These are phyloP conservation scores for Houttuynia cordata DNA, from an alignment of 164 flowering plant genomes.

Conservation along the genomic window DNA sequence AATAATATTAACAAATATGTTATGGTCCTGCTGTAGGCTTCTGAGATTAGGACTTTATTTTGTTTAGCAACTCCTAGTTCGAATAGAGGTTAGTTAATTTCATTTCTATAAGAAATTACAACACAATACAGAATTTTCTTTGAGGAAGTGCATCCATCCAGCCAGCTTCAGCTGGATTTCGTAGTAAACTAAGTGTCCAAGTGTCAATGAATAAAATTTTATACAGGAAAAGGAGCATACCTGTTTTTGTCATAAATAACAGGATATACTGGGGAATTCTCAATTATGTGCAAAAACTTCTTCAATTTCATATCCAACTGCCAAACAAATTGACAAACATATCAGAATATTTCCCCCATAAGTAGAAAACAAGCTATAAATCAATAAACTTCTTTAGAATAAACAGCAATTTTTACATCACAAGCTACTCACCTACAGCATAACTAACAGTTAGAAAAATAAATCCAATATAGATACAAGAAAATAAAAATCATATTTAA, in stretches of 20 bases:
- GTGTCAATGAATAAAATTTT: background rate
- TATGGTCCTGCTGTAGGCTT: too few relatives aligned
- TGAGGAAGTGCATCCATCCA: too few relatives aligned
- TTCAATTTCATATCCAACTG: conserved; percentile 93
- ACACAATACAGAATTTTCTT: too few relatives aligned
- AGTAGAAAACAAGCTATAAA: background rate
- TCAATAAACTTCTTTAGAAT: background rate
- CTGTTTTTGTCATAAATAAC: conserved; percentile 73
- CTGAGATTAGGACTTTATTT: too few relatives aligned
- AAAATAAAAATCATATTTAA: too few relatives aligned
- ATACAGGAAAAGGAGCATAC: conserved; percentile 23
- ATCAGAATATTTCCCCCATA: background rate
- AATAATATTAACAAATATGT: too few relatives aligned
- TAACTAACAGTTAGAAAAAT: background rate
- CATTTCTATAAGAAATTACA: too few relatives aligned
- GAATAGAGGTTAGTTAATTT: too few relatives aligned
- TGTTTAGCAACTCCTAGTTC: too few relatives aligned
- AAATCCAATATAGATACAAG: background rate
- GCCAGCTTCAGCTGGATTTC: too few relatives aligned
- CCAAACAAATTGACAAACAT: conserved; percentile 9
- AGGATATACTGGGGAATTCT: conserved; percentile 77
- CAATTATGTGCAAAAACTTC: conserved; percentile 92
- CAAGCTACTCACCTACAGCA: background rate
- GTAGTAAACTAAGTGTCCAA: too few relatives aligned
- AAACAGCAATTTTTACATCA: too few relatives aligned